Evolutionary conservation across 2,329 filamentous ascomycete species (phyloP), one percentile per base, ranked within the genome.

Genomic region (Neopestalotiopsis sp.): DNA sequence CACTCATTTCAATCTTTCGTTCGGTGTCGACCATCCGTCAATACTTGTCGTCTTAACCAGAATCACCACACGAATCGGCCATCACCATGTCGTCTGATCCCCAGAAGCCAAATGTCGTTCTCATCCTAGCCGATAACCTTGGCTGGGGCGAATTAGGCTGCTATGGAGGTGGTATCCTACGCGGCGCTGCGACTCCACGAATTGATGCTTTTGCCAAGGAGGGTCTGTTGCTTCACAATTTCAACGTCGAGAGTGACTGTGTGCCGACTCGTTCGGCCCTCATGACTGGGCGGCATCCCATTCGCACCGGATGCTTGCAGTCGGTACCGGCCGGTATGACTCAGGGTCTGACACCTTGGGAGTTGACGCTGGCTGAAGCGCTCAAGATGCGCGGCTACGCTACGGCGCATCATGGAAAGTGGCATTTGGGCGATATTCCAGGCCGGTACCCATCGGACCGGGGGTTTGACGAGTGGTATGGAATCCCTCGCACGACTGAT

Each of bases 171-270:
- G 78, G 79, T 1, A 57, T 70, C 2, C 72, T 81, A 3, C 76
- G 78, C 1, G 79, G 79, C 5, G 78, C 78, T 3, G 73, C 76
- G 2, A 81, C 78, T 0, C 78, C 77, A 10, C 71, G 78, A 4
- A 80, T 80, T 61, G 78, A 80, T 56, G 73, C 71, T 17, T 73
- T 80, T 6, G 75, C 79, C 3, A 75, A 73, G 0, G 73, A 80
- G 49, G 79, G 79, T 5, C 72, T 80, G 0, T 69, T 79, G 0
- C 59, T 79, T 13, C 78, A 80, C 66, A 80, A 80, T 69, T 80
- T 80, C 73, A 80, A 80, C n/a, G 77, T 80, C 4, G 78, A 80
- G 67, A 79, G 79, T 65, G 79, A 80, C 42, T 80, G 78, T 14
- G 78, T 80, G 0, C 76, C 79, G 3, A 80, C 78, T 0, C 76